Percentiles rank a stretch among this genome's conserved stretches.
Conservation (phyloP, 768 basidiomycete genomes). For the Amanita subjunquillea region DNA sequence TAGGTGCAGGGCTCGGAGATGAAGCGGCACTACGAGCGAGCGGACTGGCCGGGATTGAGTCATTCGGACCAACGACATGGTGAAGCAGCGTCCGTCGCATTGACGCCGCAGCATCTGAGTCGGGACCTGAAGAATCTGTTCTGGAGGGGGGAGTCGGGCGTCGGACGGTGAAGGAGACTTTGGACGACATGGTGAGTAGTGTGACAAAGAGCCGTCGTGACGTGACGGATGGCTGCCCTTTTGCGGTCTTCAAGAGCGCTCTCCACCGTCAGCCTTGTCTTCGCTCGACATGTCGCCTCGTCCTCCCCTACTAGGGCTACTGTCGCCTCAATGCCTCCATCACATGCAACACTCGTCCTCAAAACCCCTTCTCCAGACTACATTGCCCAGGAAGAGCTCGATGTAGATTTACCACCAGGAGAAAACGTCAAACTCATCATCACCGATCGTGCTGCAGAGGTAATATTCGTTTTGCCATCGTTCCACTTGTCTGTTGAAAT, state of each 20-base stretch:
- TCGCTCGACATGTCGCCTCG: background rate
- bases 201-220: background rate
- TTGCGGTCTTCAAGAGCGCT: background rate
- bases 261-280: background rate
- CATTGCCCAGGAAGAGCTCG: constrained; percentile 51
- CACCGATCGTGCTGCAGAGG: constrained; percentile 72
- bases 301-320: constrained; percentile 17
- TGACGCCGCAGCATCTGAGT: constrained; percentile 47
- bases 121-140: constrained; percentile 50
- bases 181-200: constrained; percentile 9
- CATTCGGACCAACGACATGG: constrained; percentile 29
- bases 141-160: constrained; percentile 66
- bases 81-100: constrained; percentile 54
- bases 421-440: constrained; percentile 46
- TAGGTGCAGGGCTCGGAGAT: constrained; percentile 27
- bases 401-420: constrained; percentile 45
- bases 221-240: constrained; percentile 1
- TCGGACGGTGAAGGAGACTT: constrained; percentile 79
- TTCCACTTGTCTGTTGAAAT: constrained; percentile 3
- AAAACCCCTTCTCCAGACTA: constrained; percentile 41
- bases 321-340: constrained; percentile 29
- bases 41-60: constrained; percentile 43
- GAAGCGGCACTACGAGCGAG: constrained; percentile 38
- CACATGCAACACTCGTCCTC: constrained; percentile 38
- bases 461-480: constrained; percentile 17